Evolutionary conservation across 2,329 filamentous ascomycete genomes (phyloP).

Genomic region (Nigrospora sphaerica): DNA sequence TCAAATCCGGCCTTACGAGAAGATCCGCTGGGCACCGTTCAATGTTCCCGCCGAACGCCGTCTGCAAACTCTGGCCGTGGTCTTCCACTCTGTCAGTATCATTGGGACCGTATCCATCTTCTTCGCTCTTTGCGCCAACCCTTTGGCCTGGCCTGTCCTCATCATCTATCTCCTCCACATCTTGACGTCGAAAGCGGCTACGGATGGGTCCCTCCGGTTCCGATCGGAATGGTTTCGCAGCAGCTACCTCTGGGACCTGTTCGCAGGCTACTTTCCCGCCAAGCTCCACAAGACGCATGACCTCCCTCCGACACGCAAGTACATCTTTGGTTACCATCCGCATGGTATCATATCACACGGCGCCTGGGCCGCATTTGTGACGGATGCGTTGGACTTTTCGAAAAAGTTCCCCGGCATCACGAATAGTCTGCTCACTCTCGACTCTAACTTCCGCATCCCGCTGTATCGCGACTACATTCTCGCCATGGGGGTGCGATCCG

Average conservation of each 20-base stretch:
- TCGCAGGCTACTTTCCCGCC: conserved; percentile 88
- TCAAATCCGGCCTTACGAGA: conserved; percentile 19
- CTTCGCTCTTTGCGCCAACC: conserved; percentile 86
- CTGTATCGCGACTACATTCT: conserved; percentile 94
- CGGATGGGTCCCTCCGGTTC: conserved; percentile 66
- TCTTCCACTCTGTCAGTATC: conserved; percentile 67
- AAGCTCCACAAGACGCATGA: conserved; percentile 77
- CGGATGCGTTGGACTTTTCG: conserved; percentile 80
- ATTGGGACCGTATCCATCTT: conserved; percentile 69
- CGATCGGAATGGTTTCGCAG: conserved; percentile 70
- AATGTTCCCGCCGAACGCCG: conserved; percentile 65
- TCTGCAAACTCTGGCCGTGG: conserved; percentile 70
- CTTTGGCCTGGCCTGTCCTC: conserved; percentile 78
- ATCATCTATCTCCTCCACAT: conserved; percentile 77
- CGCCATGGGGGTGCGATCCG: conserved; percentile 77
- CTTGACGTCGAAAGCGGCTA: conserved; percentile 69
- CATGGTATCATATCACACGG: conserved; percentile 97
- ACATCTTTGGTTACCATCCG: conserved; percentile 95
- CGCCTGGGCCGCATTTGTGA: conserved; percentile 87
- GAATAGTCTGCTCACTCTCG: conserved; percentile 88
- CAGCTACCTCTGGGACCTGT: conserved; percentile 75
- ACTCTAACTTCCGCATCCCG: conserved; percentile 89
- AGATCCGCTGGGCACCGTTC: conserved; percentile 79
- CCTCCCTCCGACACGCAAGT: conserved; percentile 76
- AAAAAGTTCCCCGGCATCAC: conserved; percentile 91